Base-by-base conservation (phyloP, 495 filamentous ascomycete genomes). In the Penicillium waksmanii region DNA sequence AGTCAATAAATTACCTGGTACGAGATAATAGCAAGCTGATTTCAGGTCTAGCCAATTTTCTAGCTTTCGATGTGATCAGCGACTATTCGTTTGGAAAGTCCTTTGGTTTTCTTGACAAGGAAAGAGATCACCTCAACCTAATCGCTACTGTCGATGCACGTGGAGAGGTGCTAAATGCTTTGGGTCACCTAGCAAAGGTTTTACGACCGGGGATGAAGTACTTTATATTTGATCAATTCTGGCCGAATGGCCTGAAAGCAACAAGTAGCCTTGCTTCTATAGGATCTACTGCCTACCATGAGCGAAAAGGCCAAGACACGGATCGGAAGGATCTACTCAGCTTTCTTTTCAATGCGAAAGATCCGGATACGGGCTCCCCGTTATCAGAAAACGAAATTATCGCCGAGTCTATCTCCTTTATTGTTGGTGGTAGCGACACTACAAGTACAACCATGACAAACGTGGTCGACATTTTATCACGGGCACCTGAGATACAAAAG, bases 301-400 rank as follows among this genome's bases (percentile, higher is more conserved):
- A 33, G 25, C 19, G 49, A 6, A 51, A 51, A 51, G 25, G 18
- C 49, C 19, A 51, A 21, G 12, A 27, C 11, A 17, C 21, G 3
- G 15, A 17, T n/a, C 42, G 42, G 13, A 10, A 13, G n/a, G 34
- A 51, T 33, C n/a, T 38, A 7, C 13, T 38, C 15, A 51, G 46
- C 17, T 57, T 42, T 33, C 18, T 57, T 15, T 51, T 57, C 21
- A 42, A 40, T 8, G 55, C 47, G 2, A 43, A 42, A 12, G 55
- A 51, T 5, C 55, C 55, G 12, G 55, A 51, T 25, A 57, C 31
- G 19, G 47, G 55, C 25, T 17, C 11, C 3, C 47, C 55, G 2
- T 21, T 57, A n/a, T n/a, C 55, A 3, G 55, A 57, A 33, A 51
- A 38, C 6, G 55, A 57, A 19, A 57, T 57, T 19, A 51, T 57